Percentiles rank a stretch among this genome's conserved stretches.
Conservation (phyloP, 2,329 filamentous ascomycete species). For the Ophidiomyces ophidiicola region DNA sequence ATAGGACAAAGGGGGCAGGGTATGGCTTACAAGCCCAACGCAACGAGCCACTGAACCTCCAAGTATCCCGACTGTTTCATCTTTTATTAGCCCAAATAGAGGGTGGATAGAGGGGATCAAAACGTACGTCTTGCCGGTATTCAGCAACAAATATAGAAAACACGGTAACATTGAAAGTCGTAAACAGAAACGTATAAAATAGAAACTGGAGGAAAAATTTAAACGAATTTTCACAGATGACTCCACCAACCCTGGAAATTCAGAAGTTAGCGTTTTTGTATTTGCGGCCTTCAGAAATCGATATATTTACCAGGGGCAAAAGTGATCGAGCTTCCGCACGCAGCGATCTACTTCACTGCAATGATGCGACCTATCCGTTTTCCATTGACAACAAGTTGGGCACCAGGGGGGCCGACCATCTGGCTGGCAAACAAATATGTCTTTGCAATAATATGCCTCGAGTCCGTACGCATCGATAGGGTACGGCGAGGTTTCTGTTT, state of each 20-base stretch:
- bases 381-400: conserved; percentile 70
- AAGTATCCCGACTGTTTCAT: conserved; percentile 23
- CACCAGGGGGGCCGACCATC: conserved; percentile 85
- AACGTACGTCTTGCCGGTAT: conserved; percentile 36
- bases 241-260: conserved; percentile 65
- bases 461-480: conserved; percentile 53
- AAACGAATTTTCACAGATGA: conserved; percentile 73
- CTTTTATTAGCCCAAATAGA: conserved; percentile 6
- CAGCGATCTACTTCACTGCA: conserved; percentile 71
- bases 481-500: conserved; percentile 20
- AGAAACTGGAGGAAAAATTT: conserved; percentile 91
- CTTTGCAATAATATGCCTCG: conserved; percentile 66
- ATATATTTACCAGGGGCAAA: conserved; percentile 60
- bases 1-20: neutral
- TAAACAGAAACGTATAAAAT: conserved; percentile 58
- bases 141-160: conserved; percentile 53
- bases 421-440: conserved; percentile 70
- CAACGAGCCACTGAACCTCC: conserved; percentile 54
- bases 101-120: neutral
- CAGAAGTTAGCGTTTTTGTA: neutral
- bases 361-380: conserved; percentile 78
- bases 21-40: conserved; percentile 46
- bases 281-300: neutral
- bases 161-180: conserved; percentile 50
- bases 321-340: conserved; percentile 85